These are phyloP conservation scores for Pyrenopolyporus hunteri DNA, from an alignment of 495 filamentous ascomycete genomes.

Conservation along the genomic window DNA sequence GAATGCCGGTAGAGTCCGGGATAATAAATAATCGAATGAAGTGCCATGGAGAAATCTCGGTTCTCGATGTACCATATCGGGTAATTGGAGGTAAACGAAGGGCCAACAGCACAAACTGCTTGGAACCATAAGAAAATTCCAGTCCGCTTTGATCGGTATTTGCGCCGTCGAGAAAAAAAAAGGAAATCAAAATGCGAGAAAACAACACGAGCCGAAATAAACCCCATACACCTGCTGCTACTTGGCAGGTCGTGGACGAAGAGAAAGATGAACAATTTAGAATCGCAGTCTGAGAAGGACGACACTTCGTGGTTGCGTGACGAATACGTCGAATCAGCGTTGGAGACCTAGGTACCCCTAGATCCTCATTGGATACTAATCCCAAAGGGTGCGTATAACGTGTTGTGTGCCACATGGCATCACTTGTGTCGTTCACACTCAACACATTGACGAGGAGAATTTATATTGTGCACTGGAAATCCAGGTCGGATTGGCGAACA, in stretches of 20 bases:
- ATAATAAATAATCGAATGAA: too few relatives aligned
- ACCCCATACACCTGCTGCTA: constrained; percentile 1
- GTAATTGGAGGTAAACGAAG: too few relatives aligned
- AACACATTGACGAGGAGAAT: constrained; percentile 40
- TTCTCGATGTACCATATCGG: too few relatives aligned
- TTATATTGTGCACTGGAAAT: constrained; percentile 18
- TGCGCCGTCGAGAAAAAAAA: too few relatives aligned
- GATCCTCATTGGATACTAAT: constrained; percentile 22
- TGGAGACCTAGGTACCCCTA: constrained; percentile 1
- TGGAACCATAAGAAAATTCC: too few relatives aligned
- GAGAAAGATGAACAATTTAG: neutral
- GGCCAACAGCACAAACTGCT: too few relatives aligned
- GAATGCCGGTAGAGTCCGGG: constrained; percentile 4
- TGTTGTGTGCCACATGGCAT: constrained; percentile 19
- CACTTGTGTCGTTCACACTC: constrained; percentile 10
- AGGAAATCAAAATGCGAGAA: neutral
- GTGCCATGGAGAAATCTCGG: too few relatives aligned
- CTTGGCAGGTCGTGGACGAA: constrained; percentile 7
- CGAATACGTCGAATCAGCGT: constrained; percentile 2
- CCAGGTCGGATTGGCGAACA: neutral
- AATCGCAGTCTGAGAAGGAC: neutral
- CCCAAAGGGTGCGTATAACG: constrained; percentile 14
- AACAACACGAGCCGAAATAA: neutral
- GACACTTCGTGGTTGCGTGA: neutral
- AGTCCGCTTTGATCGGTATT: too few relatives aligned